Conservation (phyloP, 441 rosid species). For the Mallotus repandus region DNA sequence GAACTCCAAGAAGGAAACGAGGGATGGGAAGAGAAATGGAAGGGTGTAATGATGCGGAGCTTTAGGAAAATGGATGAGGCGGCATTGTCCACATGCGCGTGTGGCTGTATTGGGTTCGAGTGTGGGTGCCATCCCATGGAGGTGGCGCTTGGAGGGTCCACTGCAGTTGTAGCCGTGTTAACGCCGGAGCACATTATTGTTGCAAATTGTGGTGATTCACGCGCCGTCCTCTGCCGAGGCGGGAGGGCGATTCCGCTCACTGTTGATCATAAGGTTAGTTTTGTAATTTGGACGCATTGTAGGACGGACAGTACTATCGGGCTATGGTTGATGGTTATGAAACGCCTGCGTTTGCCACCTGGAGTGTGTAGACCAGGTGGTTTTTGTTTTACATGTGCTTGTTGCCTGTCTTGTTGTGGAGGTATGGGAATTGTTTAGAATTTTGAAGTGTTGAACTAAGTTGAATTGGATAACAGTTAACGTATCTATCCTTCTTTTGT, state of each 20-base stretch:
- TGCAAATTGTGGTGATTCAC: slow-evolving; percentile 86
- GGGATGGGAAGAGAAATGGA: slow-evolving; percentile 43
- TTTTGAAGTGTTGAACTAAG: too few species aligned
- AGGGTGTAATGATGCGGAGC: slow-evolving; percentile 47
- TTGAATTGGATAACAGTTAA: too few species aligned
- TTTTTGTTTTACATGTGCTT: neutral
- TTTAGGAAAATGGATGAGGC: slow-evolving; percentile 58
- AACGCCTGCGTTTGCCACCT: slow-evolving; percentile 5
- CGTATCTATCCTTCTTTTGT: neutral
- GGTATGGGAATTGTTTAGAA: neutral
- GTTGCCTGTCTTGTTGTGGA: neutral
- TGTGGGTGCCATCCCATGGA: slow-evolving; percentile 50
- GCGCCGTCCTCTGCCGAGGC: slow-evolving; percentile 70
- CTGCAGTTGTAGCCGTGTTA: slow-evolving; percentile 58
- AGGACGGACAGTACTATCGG: neutral
- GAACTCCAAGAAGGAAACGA: neutral
- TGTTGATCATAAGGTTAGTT: slow-evolving; percentile 72
- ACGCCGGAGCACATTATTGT: slow-evolving; percentile 51
- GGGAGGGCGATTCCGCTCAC: slow-evolving; percentile 58
- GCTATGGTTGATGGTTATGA: neutral
- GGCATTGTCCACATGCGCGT: slow-evolving; percentile 43
- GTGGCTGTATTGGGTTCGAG: slow-evolving; percentile 34
- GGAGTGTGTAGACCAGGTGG: neutral
- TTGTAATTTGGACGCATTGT: neutral
- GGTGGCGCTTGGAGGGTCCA: slow-evolving; percentile 58